Evolutionary conservation across 805 yeast species (phyloP).

Genomic region (Cyberlindnera sargentensis): DNA sequence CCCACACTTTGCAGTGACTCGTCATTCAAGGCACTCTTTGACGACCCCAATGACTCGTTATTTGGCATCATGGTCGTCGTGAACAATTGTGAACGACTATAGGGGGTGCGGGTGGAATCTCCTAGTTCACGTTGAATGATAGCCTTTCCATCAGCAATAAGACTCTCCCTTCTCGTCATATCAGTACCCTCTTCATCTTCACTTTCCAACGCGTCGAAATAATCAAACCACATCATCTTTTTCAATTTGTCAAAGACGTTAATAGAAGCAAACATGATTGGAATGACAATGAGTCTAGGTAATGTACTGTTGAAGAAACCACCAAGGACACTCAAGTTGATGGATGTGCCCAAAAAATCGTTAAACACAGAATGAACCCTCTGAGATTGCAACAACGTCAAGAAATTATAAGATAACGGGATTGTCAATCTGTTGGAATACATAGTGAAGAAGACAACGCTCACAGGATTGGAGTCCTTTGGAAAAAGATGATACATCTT

Average conservation of each 20-base stretch:
- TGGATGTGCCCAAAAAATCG: slow-evolving; percentile 66
- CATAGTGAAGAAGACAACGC: slow-evolving; percentile 70
- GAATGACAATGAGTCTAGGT: slow-evolving; percentile 72
- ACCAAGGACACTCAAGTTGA: slow-evolving; percentile 70
- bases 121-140: slow-evolving; percentile 21
- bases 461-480: slow-evolving; percentile 64
- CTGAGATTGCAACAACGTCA: slow-evolving; percentile 47
- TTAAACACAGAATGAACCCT: slow-evolving; percentile 53
- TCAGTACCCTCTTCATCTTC: slow-evolving; percentile 27
- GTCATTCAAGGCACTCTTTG: not conserved
- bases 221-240: slow-evolving; percentile 18
- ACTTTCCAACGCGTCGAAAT: slow-evolving; percentile 33
- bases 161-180: slow-evolving; percentile 8
- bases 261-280: slow-evolving; percentile 56
- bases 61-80: not conserved
- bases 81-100: not conserved
- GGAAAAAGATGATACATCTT: slow-evolving; percentile 72
- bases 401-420: slow-evolving; percentile 73
- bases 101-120: not conserved
- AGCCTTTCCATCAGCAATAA: slow-evolving; percentile 20
- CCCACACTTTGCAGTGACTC: not conserved
- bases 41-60: not conserved
- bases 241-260: slow-evolving; percentile 61
- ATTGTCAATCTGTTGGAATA: slow-evolving; percentile 77
- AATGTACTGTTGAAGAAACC: slow-evolving; percentile 62